A percentile compares a stretch with the other conserved stretches of the same genome.
phyloP scores from a whole-genome alignment of 306 rosid species.

The Lagenaria siceraria region DNA sequence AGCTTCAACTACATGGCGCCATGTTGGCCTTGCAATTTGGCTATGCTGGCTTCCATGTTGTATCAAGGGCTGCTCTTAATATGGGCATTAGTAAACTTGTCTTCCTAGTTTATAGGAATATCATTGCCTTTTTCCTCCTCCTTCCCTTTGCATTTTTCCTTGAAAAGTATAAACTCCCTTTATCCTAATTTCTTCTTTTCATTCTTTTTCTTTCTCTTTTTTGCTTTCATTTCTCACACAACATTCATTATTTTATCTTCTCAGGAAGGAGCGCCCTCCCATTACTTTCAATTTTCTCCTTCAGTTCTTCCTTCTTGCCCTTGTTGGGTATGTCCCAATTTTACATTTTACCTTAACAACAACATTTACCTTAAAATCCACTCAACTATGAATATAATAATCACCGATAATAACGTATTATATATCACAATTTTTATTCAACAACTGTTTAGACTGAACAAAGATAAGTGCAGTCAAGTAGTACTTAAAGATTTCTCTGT shows the following conservation, averaged over 20 bases:
- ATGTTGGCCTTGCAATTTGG: constrained; percentile 96
- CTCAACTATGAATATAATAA: too few species aligned
- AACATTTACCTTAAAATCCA: too few species aligned
- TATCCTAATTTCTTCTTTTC: not conserved
- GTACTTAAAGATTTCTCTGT: too few species aligned
- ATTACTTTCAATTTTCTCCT: constrained; percentile 46
- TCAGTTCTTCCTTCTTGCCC: constrained; percentile 85
- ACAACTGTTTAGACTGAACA: too few species aligned
- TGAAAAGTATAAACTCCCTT: constrained; percentile 44
- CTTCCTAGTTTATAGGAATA: constrained; percentile 81
- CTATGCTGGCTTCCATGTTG: constrained; percentile 94
- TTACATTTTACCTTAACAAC: too few species aligned
- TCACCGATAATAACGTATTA: too few species aligned
- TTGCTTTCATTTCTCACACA: not conserved
- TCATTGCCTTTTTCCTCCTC: constrained; percentile 74
- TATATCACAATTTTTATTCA: too few species aligned
- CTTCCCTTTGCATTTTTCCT: constrained; percentile 81
- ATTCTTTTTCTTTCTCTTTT: not conserved
- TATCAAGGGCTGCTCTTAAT: constrained; percentile 89
- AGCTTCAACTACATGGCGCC: constrained; percentile 78
- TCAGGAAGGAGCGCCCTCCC: constrained; percentile 89
- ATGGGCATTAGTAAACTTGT: constrained; percentile 95
- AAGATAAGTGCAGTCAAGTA: too few species aligned
- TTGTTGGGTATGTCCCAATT: constrained; percentile 50
- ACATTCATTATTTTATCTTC: not conserved